Percentiles rank a stretch among this genome's conserved stretches.
phyloP scores from a whole-genome alignment of 2,329 filamentous ascomycete species.

The Arthroderma sp. region DNA sequence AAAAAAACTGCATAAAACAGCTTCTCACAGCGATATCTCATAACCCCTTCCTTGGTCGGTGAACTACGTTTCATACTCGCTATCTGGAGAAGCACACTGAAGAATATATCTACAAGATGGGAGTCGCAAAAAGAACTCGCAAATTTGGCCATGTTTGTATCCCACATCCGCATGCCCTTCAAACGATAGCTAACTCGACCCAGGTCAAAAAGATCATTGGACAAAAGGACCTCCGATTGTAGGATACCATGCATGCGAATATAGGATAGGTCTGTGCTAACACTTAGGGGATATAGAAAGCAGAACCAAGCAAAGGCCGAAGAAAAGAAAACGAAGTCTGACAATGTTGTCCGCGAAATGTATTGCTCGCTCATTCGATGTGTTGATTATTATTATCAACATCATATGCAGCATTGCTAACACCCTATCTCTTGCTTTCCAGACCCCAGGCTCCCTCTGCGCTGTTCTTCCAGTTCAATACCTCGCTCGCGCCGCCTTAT shows the following conservation, averaged over 20 bases:
- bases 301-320: constrained; percentile 56
- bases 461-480: constrained; percentile 85
- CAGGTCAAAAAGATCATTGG: constrained; percentile 71
- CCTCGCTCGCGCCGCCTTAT: constrained; percentile 73
- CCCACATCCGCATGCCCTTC: constrained; percentile 4
- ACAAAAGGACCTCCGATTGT: constrained; percentile 62
- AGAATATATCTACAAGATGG: constrained; percentile 45
- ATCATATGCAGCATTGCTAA: constrained; percentile 6
- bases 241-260: not conserved
- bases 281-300: constrained; percentile 35
- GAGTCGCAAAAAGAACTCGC: constrained; percentile 76
- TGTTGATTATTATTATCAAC: not conserved
- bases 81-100: too few species aligned
- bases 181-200: not conserved
- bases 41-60: too few species aligned
- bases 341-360: constrained; percentile 62
- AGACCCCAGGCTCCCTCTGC: constrained; percentile 67
- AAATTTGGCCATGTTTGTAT: constrained; percentile 62
- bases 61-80: too few species aligned
- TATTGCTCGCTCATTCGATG: constrained; percentile 24
- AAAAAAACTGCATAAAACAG: too few species aligned
- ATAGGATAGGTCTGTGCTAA: not conserved
- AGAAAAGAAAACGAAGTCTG: constrained; percentile 41
- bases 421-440: constrained; percentile 8
- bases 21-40: too few species aligned